Evolutionary conservation across 352 stramenopile genomes (phyloP).

Genomic region (Pythium phragmitis): DNA sequence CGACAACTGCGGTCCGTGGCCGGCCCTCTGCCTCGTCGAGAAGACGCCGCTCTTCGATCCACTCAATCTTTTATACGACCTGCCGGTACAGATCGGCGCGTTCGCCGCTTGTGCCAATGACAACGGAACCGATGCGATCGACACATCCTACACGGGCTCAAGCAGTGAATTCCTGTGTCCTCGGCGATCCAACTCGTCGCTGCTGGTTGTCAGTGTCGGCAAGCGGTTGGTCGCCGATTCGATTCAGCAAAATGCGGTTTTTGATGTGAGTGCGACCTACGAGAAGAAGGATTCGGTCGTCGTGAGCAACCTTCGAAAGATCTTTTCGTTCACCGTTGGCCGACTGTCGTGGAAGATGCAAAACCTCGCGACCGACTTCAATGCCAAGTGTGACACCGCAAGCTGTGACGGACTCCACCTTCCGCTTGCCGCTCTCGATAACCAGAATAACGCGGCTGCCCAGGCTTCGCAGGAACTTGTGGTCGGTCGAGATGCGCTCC

Average conservation of each 20-base stretch:
- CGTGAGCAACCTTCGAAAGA: constrained; percentile 5
- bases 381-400: background rate
- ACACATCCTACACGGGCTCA: background rate
- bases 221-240: constrained; percentile 7
- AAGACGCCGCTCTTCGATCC: background rate
- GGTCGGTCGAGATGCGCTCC: background rate
- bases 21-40: constrained; percentile 1
- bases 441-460: background rate
- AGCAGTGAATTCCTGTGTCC: background rate
- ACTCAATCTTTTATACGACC: background rate
- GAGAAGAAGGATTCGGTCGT: background rate
- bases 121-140: background rate
- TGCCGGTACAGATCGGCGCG: background rate
- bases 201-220: constrained; percentile 1
- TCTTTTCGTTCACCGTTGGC: background rate
- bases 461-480: background rate
- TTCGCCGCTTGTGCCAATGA: background rate
- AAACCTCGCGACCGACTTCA: background rate
- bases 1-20: constrained; percentile 6
- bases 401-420: background rate
- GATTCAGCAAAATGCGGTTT: background rate
- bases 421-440: background rate
- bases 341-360: background rate
- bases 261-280: background rate
- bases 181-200: background rate